Evolutionary conservation across 768 basidiomycete genomes (phyloP), one percentile per base, ranked within the genome.

Genomic region (Tricholoma furcatifolium): DNA sequence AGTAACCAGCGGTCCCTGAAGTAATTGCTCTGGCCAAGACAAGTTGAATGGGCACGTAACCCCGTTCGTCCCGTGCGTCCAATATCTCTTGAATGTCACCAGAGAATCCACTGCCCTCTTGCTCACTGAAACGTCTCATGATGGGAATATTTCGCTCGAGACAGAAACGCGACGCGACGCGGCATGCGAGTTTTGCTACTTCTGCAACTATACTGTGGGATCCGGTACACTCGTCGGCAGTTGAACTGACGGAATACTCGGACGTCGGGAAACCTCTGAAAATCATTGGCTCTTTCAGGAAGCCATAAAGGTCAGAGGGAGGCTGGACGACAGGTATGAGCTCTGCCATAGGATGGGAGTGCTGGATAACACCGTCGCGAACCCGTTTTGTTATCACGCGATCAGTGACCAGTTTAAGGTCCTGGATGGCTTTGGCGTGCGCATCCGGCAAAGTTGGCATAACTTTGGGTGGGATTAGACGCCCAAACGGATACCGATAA

Each of bases 131-230:
- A 17, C 93, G 81, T 44, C 87, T 88, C 6, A 91, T 63, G 39
- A 83, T 74, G 2, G 87, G 85, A 30, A 96, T 54, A 4, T 72
- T 71, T 14, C 73, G 76, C 9, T 88, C 85, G 17, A 64, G 55
- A 51, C 81, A 82, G 71, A 91, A 93, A 36, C 71, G 74, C 23
- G 93, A 95, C 1, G 88, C 86, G 0, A 85, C 74, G 2, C 86
- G 82, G 43, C 83, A 85, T 0, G 91, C 93, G 15, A 86, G 62
- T 62, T 93, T 88, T 87, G 94, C 94, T 60, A 78, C 74, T 67
- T 97, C 93, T 0, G 85, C 74, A 10, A 99, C 83, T 47, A 92
- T 61, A 43, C 65, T 60, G 38, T 80, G 78, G 15, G 87, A 58
- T 21, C 84, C 82, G 1, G 38, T 32, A 15, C 72, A 72, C 3